These are phyloP conservation scores for Ramalina intermedia DNA, from an alignment of 495 filamentous ascomycete genomes.

Conservation along the genomic window DNA sequence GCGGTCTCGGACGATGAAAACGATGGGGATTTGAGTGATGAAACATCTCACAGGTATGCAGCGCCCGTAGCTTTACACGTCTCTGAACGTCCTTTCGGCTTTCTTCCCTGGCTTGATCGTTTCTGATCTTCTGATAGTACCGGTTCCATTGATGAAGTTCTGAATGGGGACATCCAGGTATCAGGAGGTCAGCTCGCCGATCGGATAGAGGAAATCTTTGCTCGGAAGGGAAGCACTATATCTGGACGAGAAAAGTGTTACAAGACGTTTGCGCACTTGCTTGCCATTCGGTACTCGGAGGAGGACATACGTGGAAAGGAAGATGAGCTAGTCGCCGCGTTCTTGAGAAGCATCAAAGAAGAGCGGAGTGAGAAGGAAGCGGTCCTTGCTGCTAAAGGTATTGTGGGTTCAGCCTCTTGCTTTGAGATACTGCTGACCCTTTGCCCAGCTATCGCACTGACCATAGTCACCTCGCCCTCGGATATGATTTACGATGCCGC, in stretches of 20 bases:
- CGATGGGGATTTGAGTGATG: slow-evolving; percentile 46
- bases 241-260: slow-evolving; percentile 65
- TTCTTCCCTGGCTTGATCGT: not conserved
- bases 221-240: slow-evolving; percentile 74
- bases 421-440: not conserved
- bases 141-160: slow-evolving; percentile 44
- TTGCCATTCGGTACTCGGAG: slow-evolving; percentile 58
- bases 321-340: slow-evolving; percentile 51
- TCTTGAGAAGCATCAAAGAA: slow-evolving; percentile 57
- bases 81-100: slow-evolving; percentile 27
- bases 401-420: not conserved
- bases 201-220: slow-evolving; percentile 66
- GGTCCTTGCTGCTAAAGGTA: slow-evolving; percentile 48
- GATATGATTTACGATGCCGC: slow-evolving; percentile 56
- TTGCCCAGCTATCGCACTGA: slow-evolving; percentile 51
- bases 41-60: slow-evolving; percentile 52
- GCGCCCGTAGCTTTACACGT: slow-evolving; percentile 20
- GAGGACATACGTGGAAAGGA: slow-evolving; percentile 48
- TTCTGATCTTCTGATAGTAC: slow-evolving; percentile 14
- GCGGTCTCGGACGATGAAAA: slow-evolving; percentile 70
- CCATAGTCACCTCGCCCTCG: slow-evolving; percentile 56
- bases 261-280: slow-evolving; percentile 50
- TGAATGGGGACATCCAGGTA: slow-evolving; percentile 36
- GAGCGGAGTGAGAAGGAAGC: slow-evolving; percentile 62
- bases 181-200: slow-evolving; percentile 47